These are phyloP conservation scores for Sugiyamaella valdiviana DNA, from an alignment of 805 yeast species.

Conservation along the genomic window DNA sequence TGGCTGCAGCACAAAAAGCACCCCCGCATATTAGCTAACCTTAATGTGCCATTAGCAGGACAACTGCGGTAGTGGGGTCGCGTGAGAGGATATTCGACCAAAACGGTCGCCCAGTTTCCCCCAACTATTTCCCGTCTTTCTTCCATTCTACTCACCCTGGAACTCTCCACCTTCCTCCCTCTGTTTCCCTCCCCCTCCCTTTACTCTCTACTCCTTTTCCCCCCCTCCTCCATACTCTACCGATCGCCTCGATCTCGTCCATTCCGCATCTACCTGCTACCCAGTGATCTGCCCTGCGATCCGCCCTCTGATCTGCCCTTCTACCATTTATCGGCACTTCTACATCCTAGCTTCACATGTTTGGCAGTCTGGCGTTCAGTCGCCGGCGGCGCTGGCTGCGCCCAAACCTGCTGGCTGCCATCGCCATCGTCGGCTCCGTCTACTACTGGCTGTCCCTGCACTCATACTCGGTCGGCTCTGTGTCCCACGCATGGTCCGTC, in stretches of 20 bases:
- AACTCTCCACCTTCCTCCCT: too few relatives aligned
- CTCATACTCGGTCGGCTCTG: background rate
- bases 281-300: too few relatives aligned
- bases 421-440: background rate
- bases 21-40: background rate
- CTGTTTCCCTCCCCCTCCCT: too few relatives aligned
- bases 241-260: too few relatives aligned
- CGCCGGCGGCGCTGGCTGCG: slow-evolving; percentile 1
- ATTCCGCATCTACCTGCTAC: too few relatives aligned
- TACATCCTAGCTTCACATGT: too few relatives aligned
- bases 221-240: too few relatives aligned
- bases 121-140: background rate
- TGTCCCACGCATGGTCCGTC: background rate
- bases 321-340: too few relatives aligned
- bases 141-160: background rate
- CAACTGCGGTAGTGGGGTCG: background rate
- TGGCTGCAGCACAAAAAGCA: background rate
- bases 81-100: background rate
- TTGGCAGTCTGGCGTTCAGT: background rate
- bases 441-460: too few relatives aligned
- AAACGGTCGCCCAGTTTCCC: background rate
- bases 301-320: too few relatives aligned
- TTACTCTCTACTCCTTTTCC: too few relatives aligned
- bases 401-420: background rate
- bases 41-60: too few relatives aligned